A percentile compares a stretch with the other conserved stretches of the same genome.
These are phyloP conservation scores for Stylonectria norvegica DNA, from an alignment of 2,329 filamentous ascomycete species.

Conservation along the genomic window DNA sequence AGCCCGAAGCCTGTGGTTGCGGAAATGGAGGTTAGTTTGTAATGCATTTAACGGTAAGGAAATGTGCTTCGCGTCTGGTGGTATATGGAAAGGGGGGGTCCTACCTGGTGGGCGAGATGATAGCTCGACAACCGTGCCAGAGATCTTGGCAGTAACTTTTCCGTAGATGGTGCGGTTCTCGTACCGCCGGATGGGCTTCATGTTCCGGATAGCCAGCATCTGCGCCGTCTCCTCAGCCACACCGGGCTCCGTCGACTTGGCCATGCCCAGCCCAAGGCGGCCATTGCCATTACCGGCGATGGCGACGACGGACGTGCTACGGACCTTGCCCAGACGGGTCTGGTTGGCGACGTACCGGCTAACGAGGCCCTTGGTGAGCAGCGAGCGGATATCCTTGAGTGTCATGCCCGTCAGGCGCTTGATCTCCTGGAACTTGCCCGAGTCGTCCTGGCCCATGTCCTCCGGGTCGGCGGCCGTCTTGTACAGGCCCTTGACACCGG, in stretches of 20 bases:
- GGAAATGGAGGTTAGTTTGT: constrained; percentile 6
- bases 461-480: constrained; percentile 46
- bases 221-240: constrained; percentile 70
- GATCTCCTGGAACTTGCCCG: constrained; percentile 48
- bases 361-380: constrained; percentile 72
- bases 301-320: constrained; percentile 68
- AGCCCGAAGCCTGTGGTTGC: constrained; percentile 80
- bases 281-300: constrained; percentile 87
- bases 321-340: constrained; percentile 92
- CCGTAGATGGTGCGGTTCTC: constrained; percentile 91
- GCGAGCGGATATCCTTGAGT: constrained; percentile 47
- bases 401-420: constrained; percentile 55
- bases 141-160: constrained; percentile 77
- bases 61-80: not conserved
- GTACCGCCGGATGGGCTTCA: constrained; percentile 88
- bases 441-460: constrained; percentile 49
- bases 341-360: constrained; percentile 78
- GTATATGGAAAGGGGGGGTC: constrained; percentile 26
- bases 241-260: constrained; percentile 73
- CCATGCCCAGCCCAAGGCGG: constrained; percentile 82
- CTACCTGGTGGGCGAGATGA: constrained; percentile 83
- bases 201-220: constrained; percentile 81
- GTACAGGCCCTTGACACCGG: constrained; percentile 51
- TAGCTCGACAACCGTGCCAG: constrained; percentile 80
- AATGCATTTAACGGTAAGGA: not conserved